These are phyloP conservation scores for Cladosporium oxysporum DNA, from an alignment of 2,329 filamentous ascomycete genomes.

Conservation along the genomic window DNA sequence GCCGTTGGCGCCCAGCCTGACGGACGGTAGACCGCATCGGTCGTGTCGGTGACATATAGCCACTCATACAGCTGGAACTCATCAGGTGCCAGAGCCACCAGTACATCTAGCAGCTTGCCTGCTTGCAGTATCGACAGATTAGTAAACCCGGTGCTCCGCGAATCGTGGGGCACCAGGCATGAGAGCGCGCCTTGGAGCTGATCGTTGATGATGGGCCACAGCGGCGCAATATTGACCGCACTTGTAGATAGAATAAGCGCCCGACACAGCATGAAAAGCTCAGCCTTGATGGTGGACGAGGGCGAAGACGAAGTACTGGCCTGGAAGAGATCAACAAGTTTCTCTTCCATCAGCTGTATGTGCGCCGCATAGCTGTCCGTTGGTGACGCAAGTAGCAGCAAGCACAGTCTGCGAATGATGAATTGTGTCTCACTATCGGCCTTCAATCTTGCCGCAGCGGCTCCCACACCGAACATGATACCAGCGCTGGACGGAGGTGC, in stretches of 20 bases:
- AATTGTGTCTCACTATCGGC: slow-evolving; percentile 91
- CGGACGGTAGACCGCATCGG: slow-evolving; percentile 89
- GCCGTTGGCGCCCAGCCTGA: slow-evolving; percentile 68
- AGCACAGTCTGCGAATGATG: slow-evolving; percentile 78
- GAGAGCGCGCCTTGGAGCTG: slow-evolving; percentile 81
- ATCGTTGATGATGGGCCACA: slow-evolving; percentile 88
- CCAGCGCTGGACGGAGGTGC: slow-evolving; percentile 86
- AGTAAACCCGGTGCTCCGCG: slow-evolving; percentile 71
- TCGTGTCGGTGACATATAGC: slow-evolving; percentile 95
- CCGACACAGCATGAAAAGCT: slow-evolving; percentile 85
- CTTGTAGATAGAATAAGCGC: slow-evolving; percentile 78
- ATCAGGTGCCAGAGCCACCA: slow-evolving; percentile 85
- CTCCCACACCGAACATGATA: slow-evolving; percentile 98
- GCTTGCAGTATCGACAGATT: slow-evolving; percentile 80
- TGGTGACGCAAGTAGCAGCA: slow-evolving; percentile 74
- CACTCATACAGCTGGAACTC: slow-evolving; percentile 99
- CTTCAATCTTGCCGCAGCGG: slow-evolving; percentile 88
- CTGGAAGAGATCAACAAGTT: slow-evolving; percentile 79
- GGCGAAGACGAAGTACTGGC: slow-evolving; percentile 88
- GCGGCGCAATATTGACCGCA: slow-evolving; percentile 73
- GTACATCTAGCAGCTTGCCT: slow-evolving; percentile 86
- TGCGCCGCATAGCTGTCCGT: slow-evolving; percentile 80
- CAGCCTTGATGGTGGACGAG: slow-evolving; percentile 82
- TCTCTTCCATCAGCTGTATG: slow-evolving; percentile 72
- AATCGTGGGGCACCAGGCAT: slow-evolving; percentile 68